Base-by-base conservation (phyloP, 148 eudicot genomes). In the Rhododendron ferrugineum region DNA sequence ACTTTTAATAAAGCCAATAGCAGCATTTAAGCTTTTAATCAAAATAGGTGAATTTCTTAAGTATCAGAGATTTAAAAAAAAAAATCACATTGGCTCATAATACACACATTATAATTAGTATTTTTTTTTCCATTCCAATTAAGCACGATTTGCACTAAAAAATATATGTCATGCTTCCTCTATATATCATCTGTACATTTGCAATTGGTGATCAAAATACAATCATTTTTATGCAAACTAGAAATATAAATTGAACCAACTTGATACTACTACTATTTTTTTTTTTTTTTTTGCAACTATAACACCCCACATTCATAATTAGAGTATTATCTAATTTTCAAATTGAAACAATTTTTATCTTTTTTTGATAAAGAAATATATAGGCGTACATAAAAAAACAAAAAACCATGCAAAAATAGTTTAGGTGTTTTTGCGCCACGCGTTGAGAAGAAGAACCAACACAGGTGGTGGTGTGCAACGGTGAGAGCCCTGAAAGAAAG, bases 381-480 rank as follows among this genome's bases (percentile, higher is more conserved):
- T 30, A 11, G 5, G 11, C 11, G 11, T 23, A 70, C 22, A 14
- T 5, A 32, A 32, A 66, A 70, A 28, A 13, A 70, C 8, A 18
- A 78, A 44, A 78, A 78, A 26, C 3, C 28, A 37, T 56, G 28
- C 15, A 34, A 36, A 56, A 37, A 81, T 1, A 1, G n/a, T 32
- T 32, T 11, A 1, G 3, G 16, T 23, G 22, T 30, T 42, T 81
- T 20, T 58, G 47, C 0, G 83, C 83, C 83, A 81, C 83, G 83
- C 83, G 73, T 81, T 34, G 2, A 37, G 83, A 36, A 36, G 77
- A 68, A 70, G 78, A 70, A 32, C 36, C 52, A 66, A 23, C 76
- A 11, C 56, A 32, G 79, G 79, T 83, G 85, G 42, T 70, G 85
- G 28, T 49, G 44, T 49, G 66, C 3, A 50, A 73, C 42, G 80